Conservation (phyloP, 441 rosid species). For the Erysimum cheiri region DNA sequence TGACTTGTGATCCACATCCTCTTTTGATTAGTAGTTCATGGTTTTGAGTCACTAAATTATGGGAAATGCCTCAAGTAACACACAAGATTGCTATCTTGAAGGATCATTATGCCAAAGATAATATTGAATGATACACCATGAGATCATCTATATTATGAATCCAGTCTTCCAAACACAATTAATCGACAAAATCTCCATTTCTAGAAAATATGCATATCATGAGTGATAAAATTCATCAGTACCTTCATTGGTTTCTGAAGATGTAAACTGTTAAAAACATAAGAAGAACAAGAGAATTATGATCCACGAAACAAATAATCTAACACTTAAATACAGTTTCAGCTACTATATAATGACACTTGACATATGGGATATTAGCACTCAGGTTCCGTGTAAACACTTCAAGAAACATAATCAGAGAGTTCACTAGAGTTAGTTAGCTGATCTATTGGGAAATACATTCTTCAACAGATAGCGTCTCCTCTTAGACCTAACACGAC, state of each 20-base stretch:
- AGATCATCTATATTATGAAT: not conserved
- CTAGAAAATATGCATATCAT: slow-evolving; percentile 1
- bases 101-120: slow-evolving; percentile 51
- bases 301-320: slow-evolving; percentile 13
- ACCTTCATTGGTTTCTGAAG: slow-evolving; percentile 7
- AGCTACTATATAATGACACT: slow-evolving; percentile 1
- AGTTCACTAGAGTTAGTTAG: slow-evolving; percentile 12
- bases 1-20: too few relatives aligned
- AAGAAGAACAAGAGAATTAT: not conserved
- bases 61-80: slow-evolving; percentile 82
- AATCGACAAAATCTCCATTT: not conserved
- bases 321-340: slow-evolving; percentile 9
- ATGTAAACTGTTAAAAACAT: not conserved
- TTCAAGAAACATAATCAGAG: not conserved
- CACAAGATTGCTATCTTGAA: slow-evolving; percentile 60
- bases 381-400: not conserved
- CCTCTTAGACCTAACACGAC: slow-evolving; percentile 56
- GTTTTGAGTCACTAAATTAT: slow-evolving; percentile 67
- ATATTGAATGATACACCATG: not conserved
- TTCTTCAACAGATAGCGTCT: slow-evolving; percentile 42
- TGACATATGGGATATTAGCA: not conserved
- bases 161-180: not conserved
- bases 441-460: slow-evolving; percentile 18
- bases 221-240: not conserved
- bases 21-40: too few relatives aligned